Evolutionary conservation across 177 flowering plant genomes (phyloP).

Genomic region (Vitis hybrid): DNA sequence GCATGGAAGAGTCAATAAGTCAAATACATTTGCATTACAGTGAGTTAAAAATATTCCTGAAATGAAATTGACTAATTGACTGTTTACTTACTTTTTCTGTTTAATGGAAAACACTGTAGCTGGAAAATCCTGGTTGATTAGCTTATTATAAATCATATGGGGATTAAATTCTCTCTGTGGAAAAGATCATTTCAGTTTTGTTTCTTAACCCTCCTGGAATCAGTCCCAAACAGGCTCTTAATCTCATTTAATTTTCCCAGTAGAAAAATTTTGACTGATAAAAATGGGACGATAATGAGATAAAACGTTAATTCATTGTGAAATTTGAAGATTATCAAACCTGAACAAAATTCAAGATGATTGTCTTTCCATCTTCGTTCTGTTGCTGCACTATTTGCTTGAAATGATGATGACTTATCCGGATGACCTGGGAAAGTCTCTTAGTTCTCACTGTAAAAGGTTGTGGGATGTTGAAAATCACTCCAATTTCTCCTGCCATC

Average conservation of each 20-base stretch:
- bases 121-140: neutral
- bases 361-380: constrained; percentile 48
- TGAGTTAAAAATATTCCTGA: neutral
- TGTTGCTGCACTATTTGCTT: constrained; percentile 61
- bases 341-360: constrained; percentile 58
- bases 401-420: constrained; percentile 71
- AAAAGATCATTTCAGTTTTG: too few species aligned
- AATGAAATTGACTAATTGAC: neutral
- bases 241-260: too few species aligned
- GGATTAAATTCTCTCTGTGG: too few species aligned
- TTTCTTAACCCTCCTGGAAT: too few species aligned
- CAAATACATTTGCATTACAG: neutral
- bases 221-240: too few species aligned
- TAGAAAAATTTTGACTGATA: too few species aligned
- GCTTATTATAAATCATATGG: neutral
- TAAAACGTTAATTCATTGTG: neutral
- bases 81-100: neutral
- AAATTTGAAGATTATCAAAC: constrained; percentile 21
- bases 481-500: constrained; percentile 84
- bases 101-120: neutral
- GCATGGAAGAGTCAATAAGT: constrained; percentile 9
- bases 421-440: constrained; percentile 70
- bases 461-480: constrained; percentile 77
- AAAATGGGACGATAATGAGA: too few species aligned
- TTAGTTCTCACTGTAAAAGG: constrained; percentile 87